These are phyloP conservation scores for Pleodorina starrii DNA, from an alignment of 139 green algal species.

Conservation along the genomic window DNA sequence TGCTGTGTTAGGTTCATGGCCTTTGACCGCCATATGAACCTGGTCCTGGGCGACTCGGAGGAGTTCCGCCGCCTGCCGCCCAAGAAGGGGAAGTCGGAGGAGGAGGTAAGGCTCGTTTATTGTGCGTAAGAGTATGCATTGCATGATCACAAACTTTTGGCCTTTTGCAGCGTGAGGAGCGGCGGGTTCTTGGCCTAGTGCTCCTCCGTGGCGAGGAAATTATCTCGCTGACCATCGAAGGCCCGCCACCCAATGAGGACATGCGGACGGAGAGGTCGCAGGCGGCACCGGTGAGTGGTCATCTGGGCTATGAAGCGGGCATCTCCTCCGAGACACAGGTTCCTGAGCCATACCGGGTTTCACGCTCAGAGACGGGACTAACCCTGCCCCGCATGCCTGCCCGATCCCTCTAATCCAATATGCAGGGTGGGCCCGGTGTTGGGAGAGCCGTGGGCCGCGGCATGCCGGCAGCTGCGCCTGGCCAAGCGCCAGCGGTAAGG, in stretches of 20 bases:
- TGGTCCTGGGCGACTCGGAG: slow-evolving; percentile 97
- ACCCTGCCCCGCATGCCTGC: no score
- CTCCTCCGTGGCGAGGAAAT: slow-evolving; percentile 97
- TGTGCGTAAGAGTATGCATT: not conserved
- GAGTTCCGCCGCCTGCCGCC: slow-evolving; percentile 95
- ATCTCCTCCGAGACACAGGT: no score
- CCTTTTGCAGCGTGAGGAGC: slow-evolving; percentile 84
- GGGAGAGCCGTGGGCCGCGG: slow-evolving; percentile 87
- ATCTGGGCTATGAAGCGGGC: no score
- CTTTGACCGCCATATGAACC: slow-evolving; percentile 99
- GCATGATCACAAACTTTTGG: not conserved
- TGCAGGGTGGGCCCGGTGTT: slow-evolving; percentile 82
- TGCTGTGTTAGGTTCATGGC: slow-evolving; percentile 99
- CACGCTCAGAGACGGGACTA: no score
- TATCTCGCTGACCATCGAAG: slow-evolving; percentile 95
- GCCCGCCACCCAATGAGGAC: slow-evolving; percentile 92
- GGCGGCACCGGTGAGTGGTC: slow-evolving; percentile 64
- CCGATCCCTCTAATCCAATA: not conserved
- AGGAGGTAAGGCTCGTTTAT: slow-evolving; percentile 74
- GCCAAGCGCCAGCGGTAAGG: slow-evolving; percentile 81
- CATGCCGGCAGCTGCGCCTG: slow-evolving; percentile 81
- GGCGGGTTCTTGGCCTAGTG: slow-evolving; percentile 95
- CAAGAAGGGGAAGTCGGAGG: slow-evolving; percentile 91
- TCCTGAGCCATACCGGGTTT: no score
- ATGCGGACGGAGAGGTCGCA: slow-evolving; percentile 60